phyloP scores from a whole-genome alignment of 1,284 basidiomycete species.

The Neonothopanus nambi region DNA sequence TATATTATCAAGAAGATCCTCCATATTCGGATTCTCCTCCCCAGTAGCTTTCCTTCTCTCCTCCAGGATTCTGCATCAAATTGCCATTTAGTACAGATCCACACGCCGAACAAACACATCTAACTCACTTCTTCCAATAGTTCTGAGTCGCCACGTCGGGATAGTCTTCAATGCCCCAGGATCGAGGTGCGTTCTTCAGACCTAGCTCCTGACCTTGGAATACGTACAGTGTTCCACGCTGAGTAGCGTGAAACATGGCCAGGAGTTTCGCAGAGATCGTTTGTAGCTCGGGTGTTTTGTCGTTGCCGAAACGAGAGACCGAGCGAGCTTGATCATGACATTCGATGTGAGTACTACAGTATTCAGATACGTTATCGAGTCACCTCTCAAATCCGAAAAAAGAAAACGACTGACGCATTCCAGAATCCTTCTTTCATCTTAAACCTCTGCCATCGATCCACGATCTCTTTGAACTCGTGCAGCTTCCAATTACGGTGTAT shows the following conservation, averaged over 20 bases:
- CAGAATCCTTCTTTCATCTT: constrained; percentile 61
- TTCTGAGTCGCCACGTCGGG: constrained; percentile 65
- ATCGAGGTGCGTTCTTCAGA: constrained; percentile 64
- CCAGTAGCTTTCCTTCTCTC: constrained; percentile 38
- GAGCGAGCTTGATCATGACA: constrained; percentile 69
- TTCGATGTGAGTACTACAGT: constrained; percentile 55
- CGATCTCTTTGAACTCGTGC: constrained; percentile 53
- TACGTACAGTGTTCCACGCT: constrained; percentile 69
- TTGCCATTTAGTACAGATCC: neutral
- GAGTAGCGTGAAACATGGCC: constrained; percentile 59
- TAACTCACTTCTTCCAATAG: constrained; percentile 42
- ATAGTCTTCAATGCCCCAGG: constrained; percentile 74
- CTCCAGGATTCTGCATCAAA: constrained; percentile 34
- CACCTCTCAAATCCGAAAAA: constrained; percentile 1
- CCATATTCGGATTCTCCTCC: constrained; percentile 52
- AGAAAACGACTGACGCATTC: constrained; percentile 50
- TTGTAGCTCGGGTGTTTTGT: constrained; percentile 52
- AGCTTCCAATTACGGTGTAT: constrained; percentile 52
- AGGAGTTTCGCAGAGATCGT: constrained; percentile 62
- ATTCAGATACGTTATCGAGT: constrained; percentile 3
- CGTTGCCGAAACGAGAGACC: constrained; percentile 67
- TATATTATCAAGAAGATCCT: constrained; percentile 55
- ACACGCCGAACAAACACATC: neutral
- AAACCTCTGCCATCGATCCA: constrained; percentile 62
- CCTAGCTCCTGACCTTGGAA: constrained; percentile 79